Conservation (phyloP, 768 basidiomycete species). For the Lyophyllum atratum region DNA sequence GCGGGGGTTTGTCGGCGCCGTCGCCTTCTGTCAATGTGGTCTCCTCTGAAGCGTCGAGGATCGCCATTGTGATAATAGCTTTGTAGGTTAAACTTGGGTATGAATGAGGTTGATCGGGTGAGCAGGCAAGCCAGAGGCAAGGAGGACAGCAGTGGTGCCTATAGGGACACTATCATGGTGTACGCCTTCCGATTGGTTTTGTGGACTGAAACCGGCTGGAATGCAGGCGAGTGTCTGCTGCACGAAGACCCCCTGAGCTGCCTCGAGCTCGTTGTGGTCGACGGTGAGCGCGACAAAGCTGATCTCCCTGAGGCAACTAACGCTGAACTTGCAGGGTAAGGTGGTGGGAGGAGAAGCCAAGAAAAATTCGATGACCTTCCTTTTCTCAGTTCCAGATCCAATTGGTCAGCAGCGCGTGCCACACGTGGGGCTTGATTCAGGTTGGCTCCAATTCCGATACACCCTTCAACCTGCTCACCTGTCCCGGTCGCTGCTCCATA, state of each 20-base stretch:
- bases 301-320: background rate
- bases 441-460: constrained; percentile 10
- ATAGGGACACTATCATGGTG: constrained; percentile 47
- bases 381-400: constrained; percentile 22
- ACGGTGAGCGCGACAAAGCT: constrained; percentile 10
- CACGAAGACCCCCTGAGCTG: constrained; percentile 17
- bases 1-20: constrained; percentile 61
- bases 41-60: constrained; percentile 49
- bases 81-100: constrained; percentile 26
- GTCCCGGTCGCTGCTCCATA: too few relatives aligned
- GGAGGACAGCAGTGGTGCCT: constrained; percentile 29
- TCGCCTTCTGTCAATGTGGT: constrained; percentile 57
- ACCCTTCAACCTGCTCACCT: background rate
- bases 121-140: constrained; percentile 20
- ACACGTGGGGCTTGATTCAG: constrained; percentile 17
- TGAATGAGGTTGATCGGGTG: constrained; percentile 19
- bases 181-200: constrained; percentile 36
- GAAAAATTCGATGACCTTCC: constrained; percentile 14
- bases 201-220: constrained; percentile 21
- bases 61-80: constrained; percentile 39
- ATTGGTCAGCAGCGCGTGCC: constrained; percentile 22
- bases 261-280: constrained; percentile 18
- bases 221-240: constrained; percentile 10
- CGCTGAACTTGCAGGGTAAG: constrained; percentile 3
- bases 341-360: constrained; percentile 14